Percentiles rank a stretch among this genome's conserved stretches.
phyloP scores from a whole-genome alignment of 78 protist species.

The Dictyostelium firmibasis region DNA sequence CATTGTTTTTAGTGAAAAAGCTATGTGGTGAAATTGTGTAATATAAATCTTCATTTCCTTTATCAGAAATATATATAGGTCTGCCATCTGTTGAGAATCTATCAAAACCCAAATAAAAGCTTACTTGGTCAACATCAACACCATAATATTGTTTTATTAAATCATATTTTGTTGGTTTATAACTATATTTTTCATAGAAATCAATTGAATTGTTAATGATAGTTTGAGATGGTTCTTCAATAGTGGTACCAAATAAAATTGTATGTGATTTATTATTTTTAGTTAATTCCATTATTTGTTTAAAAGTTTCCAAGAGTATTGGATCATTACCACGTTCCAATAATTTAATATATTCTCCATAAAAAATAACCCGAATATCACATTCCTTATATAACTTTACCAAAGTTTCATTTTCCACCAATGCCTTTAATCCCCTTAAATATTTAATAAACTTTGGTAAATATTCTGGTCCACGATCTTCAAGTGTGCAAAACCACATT shows the following conservation, averaged over 20 bases:
- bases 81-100: constrained; percentile 60
- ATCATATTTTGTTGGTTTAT: constrained; percentile 30
- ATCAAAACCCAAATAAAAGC: constrained; percentile 57
- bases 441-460: constrained; percentile 52
- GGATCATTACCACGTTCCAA: constrained; percentile 10
- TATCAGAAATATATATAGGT: constrained; percentile 31
- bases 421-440: constrained; percentile 22
- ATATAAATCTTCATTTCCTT: constrained; percentile 43
- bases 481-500: constrained; percentile 72
- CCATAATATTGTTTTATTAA: constrained; percentile 47
- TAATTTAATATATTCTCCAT: constrained; percentile 55
- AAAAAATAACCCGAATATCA: constrained; percentile 25
- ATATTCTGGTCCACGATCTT: constrained; percentile 41
- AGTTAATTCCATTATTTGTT: background rate
- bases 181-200: background rate
- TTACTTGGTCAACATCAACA: background rate
- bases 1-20: constrained; percentile 10
- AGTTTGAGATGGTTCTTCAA: constrained; percentile 9
- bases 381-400: background rate
- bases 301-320: background rate
- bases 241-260: constrained; percentile 50
- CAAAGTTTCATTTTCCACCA: background rate
- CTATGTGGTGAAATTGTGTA: constrained; percentile 56
- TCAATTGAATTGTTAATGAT: background rate
- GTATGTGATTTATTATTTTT: constrained; percentile 6